Conservation (phyloP, 225 moss, liverwort and hornwort genomes). For the Marchantia paleacea region DNA sequence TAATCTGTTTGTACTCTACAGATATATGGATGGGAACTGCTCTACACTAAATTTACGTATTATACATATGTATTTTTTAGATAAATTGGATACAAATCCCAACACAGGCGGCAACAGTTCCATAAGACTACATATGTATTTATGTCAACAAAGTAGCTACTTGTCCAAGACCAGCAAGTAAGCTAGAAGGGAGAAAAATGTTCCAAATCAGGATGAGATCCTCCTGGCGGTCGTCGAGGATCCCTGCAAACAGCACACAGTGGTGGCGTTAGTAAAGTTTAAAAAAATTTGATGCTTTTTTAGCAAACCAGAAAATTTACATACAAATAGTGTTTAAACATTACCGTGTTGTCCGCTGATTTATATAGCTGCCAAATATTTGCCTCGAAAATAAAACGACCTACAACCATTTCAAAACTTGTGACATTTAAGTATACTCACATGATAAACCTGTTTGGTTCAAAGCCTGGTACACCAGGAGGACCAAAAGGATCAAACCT, state of each 20-base stretch:
- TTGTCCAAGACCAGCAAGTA: not conserved
- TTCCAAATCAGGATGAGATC: constrained; percentile 51
- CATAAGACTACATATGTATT: not conserved
- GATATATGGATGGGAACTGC: too few relatives aligned
- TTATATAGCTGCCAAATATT: not conserved
- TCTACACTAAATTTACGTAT: not conserved
- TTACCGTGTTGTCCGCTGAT: too few relatives aligned
- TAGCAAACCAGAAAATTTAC: too few relatives aligned
- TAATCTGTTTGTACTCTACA: not conserved
- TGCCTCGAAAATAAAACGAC: not conserved
- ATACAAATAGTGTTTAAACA: too few relatives aligned
- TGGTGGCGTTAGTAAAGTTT: not conserved
- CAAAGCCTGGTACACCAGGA: constrained; percentile 54
- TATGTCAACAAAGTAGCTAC: not conserved
- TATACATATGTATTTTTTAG: not conserved
- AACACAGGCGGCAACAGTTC: too few relatives aligned
- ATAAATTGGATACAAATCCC: too few relatives aligned
- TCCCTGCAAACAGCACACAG: constrained; percentile 22
- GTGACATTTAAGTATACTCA: constrained; percentile 3
- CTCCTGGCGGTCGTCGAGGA: constrained; percentile 45
- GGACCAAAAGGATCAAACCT: constrained; percentile 58
- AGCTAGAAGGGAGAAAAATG: constrained; percentile 44
- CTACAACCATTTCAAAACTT: not conserved
- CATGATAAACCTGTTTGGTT: constrained; percentile 39
- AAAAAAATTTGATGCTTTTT: too few relatives aligned